A percentile compares a stretch with the other conserved stretches of the same genome.
Evolutionary conservation across 1,139 yeast genomes (phyloP).

Genomic region (Suhomyces chickasaworum): DNA sequence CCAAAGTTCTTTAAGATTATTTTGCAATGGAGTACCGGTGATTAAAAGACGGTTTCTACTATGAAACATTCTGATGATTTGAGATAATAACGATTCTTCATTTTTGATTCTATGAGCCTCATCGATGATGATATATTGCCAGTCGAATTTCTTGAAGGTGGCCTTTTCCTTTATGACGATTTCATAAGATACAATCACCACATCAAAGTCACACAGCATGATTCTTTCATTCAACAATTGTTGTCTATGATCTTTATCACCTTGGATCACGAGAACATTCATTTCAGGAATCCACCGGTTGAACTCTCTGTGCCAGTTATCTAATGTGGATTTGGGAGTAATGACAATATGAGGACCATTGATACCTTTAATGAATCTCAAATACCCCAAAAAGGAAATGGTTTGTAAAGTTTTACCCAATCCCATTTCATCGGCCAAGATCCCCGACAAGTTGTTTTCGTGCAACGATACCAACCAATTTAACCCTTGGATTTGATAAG

Average conservation of each 20-base stretch:
- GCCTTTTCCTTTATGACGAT: constrained; percentile 76
- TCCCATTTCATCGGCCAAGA: constrained; percentile 98
- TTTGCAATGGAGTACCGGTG: constrained; percentile 82
- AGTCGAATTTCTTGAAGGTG: constrained; percentile 60
- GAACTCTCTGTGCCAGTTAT: constrained; percentile 80
- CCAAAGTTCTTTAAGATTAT: constrained; percentile 79
- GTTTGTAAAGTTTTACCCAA: constrained; percentile 95
- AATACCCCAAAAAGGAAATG: constrained; percentile 75
- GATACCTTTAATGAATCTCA: constrained; percentile 59
- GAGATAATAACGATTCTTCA: constrained; percentile 73
- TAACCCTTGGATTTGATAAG: constrained; percentile 90
- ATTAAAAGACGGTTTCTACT: constrained; percentile 69
- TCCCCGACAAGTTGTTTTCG: constrained; percentile 85
- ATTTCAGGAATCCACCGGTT: constrained; percentile 80
- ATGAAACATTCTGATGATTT: constrained; percentile 71
- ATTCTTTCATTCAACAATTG: constrained; percentile 52
- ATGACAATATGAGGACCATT: constrained; percentile 75
- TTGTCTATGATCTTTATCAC: constrained; percentile 68
- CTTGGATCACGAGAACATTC: constrained; percentile 65
- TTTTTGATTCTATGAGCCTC: constrained; percentile 84
- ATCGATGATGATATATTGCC: constrained; percentile 77
- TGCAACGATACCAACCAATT: constrained; percentile 87
- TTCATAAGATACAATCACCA: constrained; percentile 72
- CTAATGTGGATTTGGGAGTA: constrained; percentile 78
- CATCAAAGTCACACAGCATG: constrained; percentile 69